phyloP scores from a whole-genome alignment of 2,329 filamentous ascomycete genomes.

The Chrysosporium queenslandicum region DNA sequence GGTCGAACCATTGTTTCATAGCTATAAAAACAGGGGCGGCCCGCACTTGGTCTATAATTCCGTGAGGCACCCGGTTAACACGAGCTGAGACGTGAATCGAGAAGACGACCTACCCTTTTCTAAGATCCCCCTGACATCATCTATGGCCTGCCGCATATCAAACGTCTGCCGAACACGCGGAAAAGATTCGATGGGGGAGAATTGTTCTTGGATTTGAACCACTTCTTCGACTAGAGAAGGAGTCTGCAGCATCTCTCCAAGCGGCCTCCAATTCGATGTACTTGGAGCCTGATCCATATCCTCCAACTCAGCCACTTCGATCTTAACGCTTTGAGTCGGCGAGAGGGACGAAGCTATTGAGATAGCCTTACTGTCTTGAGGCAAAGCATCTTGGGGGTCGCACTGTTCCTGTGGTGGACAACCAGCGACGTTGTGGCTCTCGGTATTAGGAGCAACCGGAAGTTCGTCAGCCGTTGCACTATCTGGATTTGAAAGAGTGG shows the following conservation, averaged over 20 bases:
- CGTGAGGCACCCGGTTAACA: not conserved
- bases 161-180: conserved; percentile 26
- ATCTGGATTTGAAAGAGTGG: conserved; percentile 20
- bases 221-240: conserved; percentile 24
- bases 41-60: conserved; percentile 23
- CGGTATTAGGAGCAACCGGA: not conserved
- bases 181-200: conserved; percentile 30
- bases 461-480: not conserved
- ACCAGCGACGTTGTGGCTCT: not conserved
- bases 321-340: conserved; percentile 37
- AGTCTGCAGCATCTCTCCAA: conserved; percentile 29
- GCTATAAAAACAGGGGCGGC: conserved; percentile 27
- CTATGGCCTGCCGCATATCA: conserved; percentile 27
- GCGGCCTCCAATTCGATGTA: conserved; percentile 35
- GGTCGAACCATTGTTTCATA: conserved; percentile 37
- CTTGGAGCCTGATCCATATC: conserved; percentile 41
- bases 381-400: not conserved
- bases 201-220: conserved; percentile 28
- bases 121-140: conserved; percentile 26
- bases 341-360: conserved; percentile 34
- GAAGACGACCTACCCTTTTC: conserved; percentile 29
- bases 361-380: conserved; percentile 1
- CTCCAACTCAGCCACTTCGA: conserved; percentile 42
- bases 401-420: not conserved
- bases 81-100: not conserved